These are phyloP conservation scores for Gnaphalium uliginosum DNA, from an alignment of 129 eudicot genomes.

Conservation along the genomic window DNA sequence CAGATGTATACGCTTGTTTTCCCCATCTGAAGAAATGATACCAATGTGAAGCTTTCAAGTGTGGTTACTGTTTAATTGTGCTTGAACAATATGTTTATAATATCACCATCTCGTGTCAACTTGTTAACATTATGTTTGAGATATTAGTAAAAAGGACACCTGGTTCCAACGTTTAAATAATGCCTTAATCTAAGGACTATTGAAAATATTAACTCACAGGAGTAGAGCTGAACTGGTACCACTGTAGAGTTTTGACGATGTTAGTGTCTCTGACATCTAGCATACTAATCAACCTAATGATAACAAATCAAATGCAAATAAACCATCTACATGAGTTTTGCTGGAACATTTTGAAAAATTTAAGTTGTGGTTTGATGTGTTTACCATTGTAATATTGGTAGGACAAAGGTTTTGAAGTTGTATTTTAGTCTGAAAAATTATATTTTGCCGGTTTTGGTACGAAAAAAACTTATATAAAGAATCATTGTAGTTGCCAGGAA, in stretches of 20 bases:
- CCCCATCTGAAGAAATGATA: constrained; percentile 76
- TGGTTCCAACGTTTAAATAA: constrained; percentile 9
- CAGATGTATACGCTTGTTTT: constrained; percentile 57
- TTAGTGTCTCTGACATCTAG: not conserved
- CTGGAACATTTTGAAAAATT: too few relatives aligned
- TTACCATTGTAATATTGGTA: too few relatives aligned
- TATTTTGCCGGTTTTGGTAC: too few relatives aligned
- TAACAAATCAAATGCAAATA: not conserved
- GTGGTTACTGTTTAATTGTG: constrained; percentile 30
- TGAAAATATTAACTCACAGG: too few relatives aligned
- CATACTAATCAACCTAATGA: not conserved
- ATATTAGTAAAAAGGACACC: constrained; percentile 9
- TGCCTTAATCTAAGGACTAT: not conserved
- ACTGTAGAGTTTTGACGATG: not conserved
- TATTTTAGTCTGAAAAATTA: too few relatives aligned
- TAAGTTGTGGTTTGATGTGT: too few relatives aligned
- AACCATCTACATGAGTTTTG: not conserved
- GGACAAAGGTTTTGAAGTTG: too few relatives aligned
- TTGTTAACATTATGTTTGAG: constrained; percentile 17
- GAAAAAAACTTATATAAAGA: too few relatives aligned
- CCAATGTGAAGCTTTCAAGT: not conserved
- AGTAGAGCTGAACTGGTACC: too few relatives aligned
- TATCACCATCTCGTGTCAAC: constrained; percentile 23
- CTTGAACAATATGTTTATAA: constrained; percentile 29
- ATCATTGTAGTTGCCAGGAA: too few relatives aligned